Evolutionary conservation across 2,329 filamentous ascomycete genomes (phyloP).

Genomic region (Incumbomyces lentus): DNA sequence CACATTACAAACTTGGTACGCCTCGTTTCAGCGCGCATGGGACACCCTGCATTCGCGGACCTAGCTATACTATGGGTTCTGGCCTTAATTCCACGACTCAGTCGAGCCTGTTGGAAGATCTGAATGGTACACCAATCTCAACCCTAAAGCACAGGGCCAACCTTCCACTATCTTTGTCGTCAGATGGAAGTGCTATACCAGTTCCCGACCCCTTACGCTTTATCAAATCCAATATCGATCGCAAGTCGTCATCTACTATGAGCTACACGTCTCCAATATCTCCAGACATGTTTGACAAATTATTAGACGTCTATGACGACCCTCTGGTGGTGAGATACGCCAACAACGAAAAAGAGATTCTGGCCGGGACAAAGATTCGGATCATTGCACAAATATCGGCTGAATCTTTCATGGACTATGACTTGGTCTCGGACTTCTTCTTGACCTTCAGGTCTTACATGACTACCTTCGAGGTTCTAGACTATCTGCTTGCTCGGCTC

Average conservation of each 20-base stretch:
- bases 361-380: slow-evolving; percentile 79
- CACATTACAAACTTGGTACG: slow-evolving; percentile 72
- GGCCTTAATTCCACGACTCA: slow-evolving; percentile 23
- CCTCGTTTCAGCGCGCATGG: slow-evolving; percentile 69
- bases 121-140: slow-evolving; percentile 12
- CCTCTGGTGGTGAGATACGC: slow-evolving; percentile 74
- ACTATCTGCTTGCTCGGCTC: slow-evolving; percentile 73
- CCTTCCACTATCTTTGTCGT: slow-evolving; percentile 21
- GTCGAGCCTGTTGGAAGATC: slow-evolving; percentile 9
- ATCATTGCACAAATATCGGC: slow-evolving; percentile 95
- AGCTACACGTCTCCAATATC: slow-evolving; percentile 39
- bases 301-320: slow-evolving; percentile 76
- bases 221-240: neutral
- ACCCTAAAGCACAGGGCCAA: slow-evolving; percentile 13
- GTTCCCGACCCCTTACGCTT: slow-evolving; percentile 33
- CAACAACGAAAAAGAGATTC: slow-evolving; percentile 58
- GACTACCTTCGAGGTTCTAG: slow-evolving; percentile 62
- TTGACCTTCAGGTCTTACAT: slow-evolving; percentile 87
- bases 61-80: slow-evolving; percentile 55
- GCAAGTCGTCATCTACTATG: neutral
- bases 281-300: slow-evolving; percentile 61
- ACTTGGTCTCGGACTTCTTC: slow-evolving; percentile 94
- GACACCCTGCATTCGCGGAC: slow-evolving; percentile 66
- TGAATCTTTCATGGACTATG: slow-evolving; percentile 90
- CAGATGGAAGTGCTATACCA: slow-evolving; percentile 24